These are phyloP conservation scores for Neotropicomus parvogracilis DNA, from an alignment of 1,284 basidiomycete genomes.

Conservation along the genomic window DNA sequence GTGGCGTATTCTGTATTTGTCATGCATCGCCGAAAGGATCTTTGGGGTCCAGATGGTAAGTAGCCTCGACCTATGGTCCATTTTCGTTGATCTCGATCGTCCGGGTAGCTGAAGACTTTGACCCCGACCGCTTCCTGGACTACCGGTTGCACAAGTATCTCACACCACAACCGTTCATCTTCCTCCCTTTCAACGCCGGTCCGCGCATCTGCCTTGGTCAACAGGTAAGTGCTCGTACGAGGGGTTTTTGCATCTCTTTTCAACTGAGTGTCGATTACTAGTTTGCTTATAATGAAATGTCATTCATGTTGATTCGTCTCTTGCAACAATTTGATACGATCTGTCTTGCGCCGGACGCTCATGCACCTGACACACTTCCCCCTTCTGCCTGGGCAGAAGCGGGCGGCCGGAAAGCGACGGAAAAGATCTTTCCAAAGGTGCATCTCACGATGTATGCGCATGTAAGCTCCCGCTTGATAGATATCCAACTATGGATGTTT, in stretches of 20 bases:
- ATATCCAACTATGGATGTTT: background rate
- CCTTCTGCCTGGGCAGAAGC: conserved; percentile 33
- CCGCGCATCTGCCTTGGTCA: conserved; percentile 47
- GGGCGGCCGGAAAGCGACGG: conserved; percentile 36
- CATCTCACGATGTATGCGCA: conserved; percentile 40
- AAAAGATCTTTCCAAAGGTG: conserved; percentile 35
- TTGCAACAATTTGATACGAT: conserved; percentile 40
- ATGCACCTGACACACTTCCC: conserved; percentile 32
- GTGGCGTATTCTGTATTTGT: conserved; percentile 29
- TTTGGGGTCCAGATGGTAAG: conserved; percentile 38
- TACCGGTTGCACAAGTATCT: conserved; percentile 29
- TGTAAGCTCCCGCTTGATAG: conserved; percentile 22
- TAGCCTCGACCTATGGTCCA: background rate
- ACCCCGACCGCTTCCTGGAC: conserved; percentile 39
- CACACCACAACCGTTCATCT: conserved; percentile 36
- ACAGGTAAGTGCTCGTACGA: conserved; percentile 28
- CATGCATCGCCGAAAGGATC: conserved; percentile 34
- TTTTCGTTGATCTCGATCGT: background rate
- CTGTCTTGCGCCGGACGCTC: conserved; percentile 35
- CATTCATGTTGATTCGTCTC: conserved; percentile 42
- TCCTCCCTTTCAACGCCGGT: conserved; percentile 49
- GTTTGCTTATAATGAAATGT: conserved; percentile 47
- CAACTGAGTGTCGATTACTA: conserved; percentile 12
- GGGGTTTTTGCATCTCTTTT: conserved; percentile 1
- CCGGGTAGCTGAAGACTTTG: conserved; percentile 38